A percentile compares a stretch with the other conserved stretches of the same genome.
Evolutionary conservation across 805 yeast species (phyloP).

Genomic region (Suhomyces faveliae): DNA sequence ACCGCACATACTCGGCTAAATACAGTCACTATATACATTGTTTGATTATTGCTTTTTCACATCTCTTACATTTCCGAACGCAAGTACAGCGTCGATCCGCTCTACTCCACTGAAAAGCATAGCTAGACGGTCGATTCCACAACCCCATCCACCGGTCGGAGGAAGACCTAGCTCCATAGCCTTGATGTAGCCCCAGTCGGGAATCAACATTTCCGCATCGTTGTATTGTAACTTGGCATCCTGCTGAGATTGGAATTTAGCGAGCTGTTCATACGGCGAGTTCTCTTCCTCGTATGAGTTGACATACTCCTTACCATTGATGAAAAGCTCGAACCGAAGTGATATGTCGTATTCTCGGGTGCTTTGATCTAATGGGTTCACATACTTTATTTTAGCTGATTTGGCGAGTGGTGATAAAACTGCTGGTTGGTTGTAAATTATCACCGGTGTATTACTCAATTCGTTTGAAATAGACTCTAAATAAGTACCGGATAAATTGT

Average conservation of each 20-base stretch:
- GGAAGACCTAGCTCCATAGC: slow-evolving; percentile 93
- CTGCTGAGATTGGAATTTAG: slow-evolving; percentile 63
- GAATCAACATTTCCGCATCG: slow-evolving; percentile 63
- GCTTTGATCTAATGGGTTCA: not conserved
- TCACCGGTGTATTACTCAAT: slow-evolving; percentile 51
- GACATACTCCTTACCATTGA: slow-evolving; percentile 75
- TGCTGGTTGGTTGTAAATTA: slow-evolving; percentile 82
- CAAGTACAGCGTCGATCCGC: slow-evolving; percentile 72
- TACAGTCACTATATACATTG: not conserved
- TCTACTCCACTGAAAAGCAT: slow-evolving; percentile 68
- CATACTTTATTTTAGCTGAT: slow-evolving; percentile 39
- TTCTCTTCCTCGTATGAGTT: slow-evolving; percentile 98
- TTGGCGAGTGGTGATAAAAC: slow-evolving; percentile 87
- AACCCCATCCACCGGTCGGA: slow-evolving; percentile 98
- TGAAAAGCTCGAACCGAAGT: slow-evolving; percentile 79
- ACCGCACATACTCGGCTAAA: no score
- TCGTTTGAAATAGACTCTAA: slow-evolving; percentile 61
- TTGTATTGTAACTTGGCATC: slow-evolving; percentile 42
- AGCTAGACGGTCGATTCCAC: slow-evolving; percentile 85
- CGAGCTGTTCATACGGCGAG: slow-evolving; percentile 68
- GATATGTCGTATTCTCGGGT: slow-evolving; percentile 43
- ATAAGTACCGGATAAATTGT: slow-evolving; percentile 56
- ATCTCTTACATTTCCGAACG: slow-evolving; percentile 73
- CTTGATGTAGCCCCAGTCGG: slow-evolving; percentile 69
- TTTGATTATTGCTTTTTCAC: slow-evolving; percentile 55